These are phyloP conservation scores for Talaromyces adpressus DNA, from an alignment of 495 filamentous ascomycete genomes.

Conservation along the genomic window DNA sequence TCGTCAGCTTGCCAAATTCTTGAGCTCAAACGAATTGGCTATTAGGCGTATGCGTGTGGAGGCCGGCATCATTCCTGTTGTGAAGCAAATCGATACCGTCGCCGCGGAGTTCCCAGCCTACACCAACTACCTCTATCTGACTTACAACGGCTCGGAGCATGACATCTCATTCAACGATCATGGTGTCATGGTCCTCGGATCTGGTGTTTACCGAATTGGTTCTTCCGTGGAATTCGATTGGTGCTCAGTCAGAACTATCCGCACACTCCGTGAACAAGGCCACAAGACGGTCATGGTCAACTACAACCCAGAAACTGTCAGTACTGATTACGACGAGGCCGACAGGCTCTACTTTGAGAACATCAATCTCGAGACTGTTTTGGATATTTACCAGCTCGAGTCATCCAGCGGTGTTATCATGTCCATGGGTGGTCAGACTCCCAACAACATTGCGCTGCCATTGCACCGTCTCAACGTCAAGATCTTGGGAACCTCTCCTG, in stretches of 20 bases:
- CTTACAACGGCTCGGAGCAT: slow-evolving; percentile 86
- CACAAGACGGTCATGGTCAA: slow-evolving; percentile 99
- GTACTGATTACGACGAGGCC: slow-evolving; percentile 94
- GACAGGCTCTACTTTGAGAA: slow-evolving; percentile 96
- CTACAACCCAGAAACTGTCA: slow-evolving; percentile 91
- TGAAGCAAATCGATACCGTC: slow-evolving; percentile 98
- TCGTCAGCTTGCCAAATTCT: slow-evolving; percentile 87
- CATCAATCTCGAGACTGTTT: slow-evolving; percentile 87
- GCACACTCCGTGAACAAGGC: slow-evolving; percentile 80
- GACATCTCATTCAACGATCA: slow-evolving; percentile 81
- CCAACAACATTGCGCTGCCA: slow-evolving; percentile 94
- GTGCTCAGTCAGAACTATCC: slow-evolving; percentile 95
- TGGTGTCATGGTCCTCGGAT: slow-evolving; percentile 93
- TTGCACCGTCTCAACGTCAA: slow-evolving; percentile 84
- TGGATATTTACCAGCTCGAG: slow-evolving; percentile 94
- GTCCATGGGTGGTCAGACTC: slow-evolving; percentile 96
- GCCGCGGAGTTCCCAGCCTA: slow-evolving; percentile 92
- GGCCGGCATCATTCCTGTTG: slow-evolving; percentile 75
- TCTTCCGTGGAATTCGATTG: slow-evolving; percentile 98
- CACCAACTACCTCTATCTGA: slow-evolving; percentile 96
- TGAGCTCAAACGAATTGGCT: slow-evolving; percentile 85
- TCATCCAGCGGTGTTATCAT: slow-evolving; percentile 84
- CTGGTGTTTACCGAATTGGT: slow-evolving; percentile 95
- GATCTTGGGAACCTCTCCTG: slow-evolving; percentile 89
- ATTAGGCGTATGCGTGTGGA: slow-evolving; percentile 76